A percentile compares a stretch with the other conserved stretches of the same genome.
Evolutionary conservation across 306 rosid species (phyloP).

Genomic region (Cicer yamashitae): DNA sequence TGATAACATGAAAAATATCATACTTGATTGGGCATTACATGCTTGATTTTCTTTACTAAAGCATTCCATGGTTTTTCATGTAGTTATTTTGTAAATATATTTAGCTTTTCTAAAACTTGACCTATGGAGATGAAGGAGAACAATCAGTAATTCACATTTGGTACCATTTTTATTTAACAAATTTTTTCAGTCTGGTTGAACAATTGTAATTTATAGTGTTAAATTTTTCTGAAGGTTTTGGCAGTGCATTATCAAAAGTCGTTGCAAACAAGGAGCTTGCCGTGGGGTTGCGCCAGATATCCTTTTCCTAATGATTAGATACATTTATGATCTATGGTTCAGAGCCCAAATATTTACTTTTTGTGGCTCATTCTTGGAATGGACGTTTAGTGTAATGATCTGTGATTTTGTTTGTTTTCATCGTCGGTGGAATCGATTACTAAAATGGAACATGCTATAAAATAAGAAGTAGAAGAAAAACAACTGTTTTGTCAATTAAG

Average conservation of each 20-base stretch:
- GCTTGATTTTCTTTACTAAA: conserved; percentile 6
- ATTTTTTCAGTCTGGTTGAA: not conserved
- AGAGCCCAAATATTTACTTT: conserved; percentile 20
- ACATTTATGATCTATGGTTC: conserved; percentile 27
- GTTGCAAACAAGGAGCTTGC: conserved; percentile 79
- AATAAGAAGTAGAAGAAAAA: conserved; percentile 1
- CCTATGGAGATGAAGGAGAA: conserved; percentile 22
- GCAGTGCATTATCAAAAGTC: conserved; percentile 85
- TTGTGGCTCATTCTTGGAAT: conserved; percentile 12
- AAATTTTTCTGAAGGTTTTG: conserved; percentile 72
- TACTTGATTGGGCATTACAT: not conserved
- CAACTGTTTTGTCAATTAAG: conserved; percentile 17
- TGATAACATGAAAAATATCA: too few species aligned
- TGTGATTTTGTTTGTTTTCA: conserved; percentile 20
- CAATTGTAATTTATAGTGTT: conserved; percentile 37
- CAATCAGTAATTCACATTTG: not conserved
- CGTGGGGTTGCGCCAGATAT: conserved; percentile 91
- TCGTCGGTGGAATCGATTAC: conserved; percentile 28
- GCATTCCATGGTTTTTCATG: not conserved
- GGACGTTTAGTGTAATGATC: conserved; percentile 4
- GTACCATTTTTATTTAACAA: not conserved
- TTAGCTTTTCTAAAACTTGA: not conserved
- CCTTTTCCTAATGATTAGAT: conserved; percentile 53
- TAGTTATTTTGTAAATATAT: not conserved
- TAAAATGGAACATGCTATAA: not conserved